Base-by-base conservation (phyloP, 2,329 filamentous ascomycete species). In the Leptographium flavum region DNA sequence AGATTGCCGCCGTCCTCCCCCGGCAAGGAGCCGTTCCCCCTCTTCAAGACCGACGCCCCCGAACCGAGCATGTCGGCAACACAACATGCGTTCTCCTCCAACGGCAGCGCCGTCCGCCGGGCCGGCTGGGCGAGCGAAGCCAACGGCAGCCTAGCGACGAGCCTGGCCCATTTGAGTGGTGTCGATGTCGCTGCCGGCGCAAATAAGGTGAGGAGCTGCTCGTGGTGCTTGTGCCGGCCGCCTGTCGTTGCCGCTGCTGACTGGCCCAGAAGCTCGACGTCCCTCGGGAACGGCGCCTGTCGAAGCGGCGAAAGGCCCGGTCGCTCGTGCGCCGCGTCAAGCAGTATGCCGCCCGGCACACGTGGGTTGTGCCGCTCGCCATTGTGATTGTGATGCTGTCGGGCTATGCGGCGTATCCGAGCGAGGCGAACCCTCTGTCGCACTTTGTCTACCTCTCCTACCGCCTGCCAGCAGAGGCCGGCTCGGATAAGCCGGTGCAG, bases 391-490 rank as follows among this genome's bases (percentile, higher is more conserved):
- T 79, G 57, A 70, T 88, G 57, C 64, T 84, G 48, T 63, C 70
- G 42, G 69, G 77, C 49, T 95, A 90, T 64, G 76, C 78, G 52
- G 60, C 85, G 57, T 82, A 87, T 59, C 90, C 88, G 5, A 77
- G 74, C 54, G 70, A 80, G 49, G 77, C 81, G 47, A 95, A 95
- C 62, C 83, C 83, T 13, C 61, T 94, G 52, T 73, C 85, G 64
- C 73, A 71, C 63, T 87, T 87, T 61, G 79, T 95, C 62, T 94
- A 94, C 71, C 79, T 95, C 49, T 92, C 87, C 42, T 96, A 96
- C 67, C 76, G 77, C 46, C 70, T 88, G 47, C 75, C 82, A 15
- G 31, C 25, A 35, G 21, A 23, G 21, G 60, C 60, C 45, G 57
- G 54, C 48, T 59, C 64, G 19, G 61, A 62, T 45, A 64, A 67